Evolutionary conservation across 192 early-diverging fungal species (phyloP).

Genomic region (Coemansia aciculifera): DNA sequence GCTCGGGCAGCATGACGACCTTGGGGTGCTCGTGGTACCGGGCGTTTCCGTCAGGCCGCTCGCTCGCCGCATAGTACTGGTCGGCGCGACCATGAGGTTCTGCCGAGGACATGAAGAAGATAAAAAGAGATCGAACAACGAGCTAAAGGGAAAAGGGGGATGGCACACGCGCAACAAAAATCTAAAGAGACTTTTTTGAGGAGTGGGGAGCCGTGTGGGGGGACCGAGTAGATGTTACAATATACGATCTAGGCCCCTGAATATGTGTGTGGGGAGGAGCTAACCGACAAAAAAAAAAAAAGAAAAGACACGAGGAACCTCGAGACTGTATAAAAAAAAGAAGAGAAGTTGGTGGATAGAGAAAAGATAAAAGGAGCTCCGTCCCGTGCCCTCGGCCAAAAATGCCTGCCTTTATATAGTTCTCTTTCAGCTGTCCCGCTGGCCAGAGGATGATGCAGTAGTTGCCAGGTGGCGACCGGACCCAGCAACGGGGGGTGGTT

Average conservation of each 20-base stretch:
- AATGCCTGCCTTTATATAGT: not conserved
- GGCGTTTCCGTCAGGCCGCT: not conserved
- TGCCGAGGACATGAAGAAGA: slow-evolving; percentile 1
- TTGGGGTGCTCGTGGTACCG: slow-evolving; percentile 47
- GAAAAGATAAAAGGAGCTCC: not conserved
- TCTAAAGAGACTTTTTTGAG: not conserved
- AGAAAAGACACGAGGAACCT: not conserved
- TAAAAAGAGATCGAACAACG: not conserved
- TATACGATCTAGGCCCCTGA: slow-evolving; percentile 4
- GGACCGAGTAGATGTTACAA: not conserved
- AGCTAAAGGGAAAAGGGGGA: not conserved
- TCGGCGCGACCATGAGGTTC: not conserved
- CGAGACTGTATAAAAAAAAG: not conserved
- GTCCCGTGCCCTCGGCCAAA: slow-evolving; percentile 4
- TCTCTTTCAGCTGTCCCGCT: not conserved
- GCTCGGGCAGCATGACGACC: slow-evolving; percentile 30
- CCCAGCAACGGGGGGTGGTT: not conserved
- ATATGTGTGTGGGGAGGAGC: not conserved
- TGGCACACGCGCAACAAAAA: not conserved
- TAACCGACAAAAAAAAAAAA: not conserved
- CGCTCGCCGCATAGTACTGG: slow-evolving; percentile 2
- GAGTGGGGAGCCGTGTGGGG: not conserved
- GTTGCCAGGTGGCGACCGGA: not conserved
- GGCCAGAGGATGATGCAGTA: not conserved
- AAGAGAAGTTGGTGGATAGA: not conserved